A percentile compares a stretch with the other conserved stretches of the same genome.
These are phyloP conservation scores for Mycena haematopus DNA, from an alignment of 768 basidiomycete genomes.

Conservation along the genomic window DNA sequence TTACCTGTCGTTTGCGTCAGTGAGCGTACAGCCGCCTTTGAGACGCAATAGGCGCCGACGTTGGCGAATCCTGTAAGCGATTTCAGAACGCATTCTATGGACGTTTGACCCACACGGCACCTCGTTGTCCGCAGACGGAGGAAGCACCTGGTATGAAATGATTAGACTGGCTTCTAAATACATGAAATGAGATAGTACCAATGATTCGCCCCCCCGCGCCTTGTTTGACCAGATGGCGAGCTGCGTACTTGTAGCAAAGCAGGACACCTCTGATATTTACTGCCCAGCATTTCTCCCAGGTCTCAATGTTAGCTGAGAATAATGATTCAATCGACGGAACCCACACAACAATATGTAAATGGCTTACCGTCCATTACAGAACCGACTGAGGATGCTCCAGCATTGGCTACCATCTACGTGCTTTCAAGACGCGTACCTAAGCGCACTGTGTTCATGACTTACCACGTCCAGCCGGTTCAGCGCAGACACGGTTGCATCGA, in stretches of 20 bases:
- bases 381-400: constrained; percentile 28
- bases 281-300: constrained; percentile 40
- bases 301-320: constrained; percentile 38
- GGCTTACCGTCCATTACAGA: constrained; percentile 31
- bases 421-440: background rate
- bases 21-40: constrained; percentile 50
- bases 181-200: constrained; percentile 32
- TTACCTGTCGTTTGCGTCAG: constrained; percentile 48
- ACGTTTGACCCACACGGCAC: constrained; percentile 14
- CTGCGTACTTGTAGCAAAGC: constrained; percentile 50
- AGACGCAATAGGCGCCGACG: constrained; percentile 39
- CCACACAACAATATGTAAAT: background rate
- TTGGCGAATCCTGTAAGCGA: constrained; percentile 24
- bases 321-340: background rate
- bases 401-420: constrained; percentile 44
- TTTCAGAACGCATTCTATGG: background rate
- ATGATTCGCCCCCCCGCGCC: constrained; percentile 50
- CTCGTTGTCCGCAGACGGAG: constrained; percentile 40
- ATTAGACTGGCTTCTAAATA: background rate
- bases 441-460: too few relatives aligned
- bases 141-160: constrained; percentile 35
- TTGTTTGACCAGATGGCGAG: constrained; percentile 50
- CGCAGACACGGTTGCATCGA: too few relatives aligned
- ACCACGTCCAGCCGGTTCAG: too few relatives aligned
- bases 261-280: constrained; percentile 49